Evolutionary conservation across 352 stramenopile species (phyloP), one percentile per base, ranked within the genome.

Genomic region (Globisporangium ultimum): DNA sequence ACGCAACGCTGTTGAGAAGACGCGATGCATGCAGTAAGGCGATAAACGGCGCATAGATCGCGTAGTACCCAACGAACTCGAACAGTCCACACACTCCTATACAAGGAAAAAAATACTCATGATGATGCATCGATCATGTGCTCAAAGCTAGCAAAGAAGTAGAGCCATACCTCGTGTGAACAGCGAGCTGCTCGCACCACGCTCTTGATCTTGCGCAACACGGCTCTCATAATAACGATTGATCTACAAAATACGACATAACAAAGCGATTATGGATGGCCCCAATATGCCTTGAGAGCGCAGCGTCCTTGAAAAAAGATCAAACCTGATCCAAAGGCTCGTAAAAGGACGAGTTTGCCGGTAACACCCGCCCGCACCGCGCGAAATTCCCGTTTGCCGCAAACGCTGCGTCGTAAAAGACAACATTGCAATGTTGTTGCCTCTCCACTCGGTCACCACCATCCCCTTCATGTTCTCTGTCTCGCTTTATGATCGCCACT

Each of bases 321-420:
- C 24, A 32, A 32, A 64, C 58, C 49, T 64, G 42, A 17, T 13
- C 9, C 14, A 66, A 18, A 5, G 59, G 59, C 28, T 34, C 28
- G 17, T 32, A 36, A 21, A 66, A 66, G 14, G 52, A 24, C 0
- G 58, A 64, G n/a, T 17, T 34, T 7, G 43, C 21, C 17, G 58
- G 46, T 28, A 56, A 56, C 32, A 47, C 43, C 21, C 28, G 58
- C 11, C 18, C 13, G 34, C 58, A 64, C 38, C 65, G 62, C 18
- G 45, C 47, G 18, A 70, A 50, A 10, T 48, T 50, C 14, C 53
- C 46, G 11, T 21, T 58, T 24, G 46, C 41, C 12, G 47, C 60
- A 34, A 72, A 42, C 21, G 22, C 36, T 3, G 62, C 56, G 41
- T 70, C 66, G 54, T 72, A 72, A n/a, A 70, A 51, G 45, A 72